Evolutionary conservation across 23 red algal species (phyloP), one percentile per base, ranked within the genome.

Genomic region (Gracilariopsis chorda): DNA sequence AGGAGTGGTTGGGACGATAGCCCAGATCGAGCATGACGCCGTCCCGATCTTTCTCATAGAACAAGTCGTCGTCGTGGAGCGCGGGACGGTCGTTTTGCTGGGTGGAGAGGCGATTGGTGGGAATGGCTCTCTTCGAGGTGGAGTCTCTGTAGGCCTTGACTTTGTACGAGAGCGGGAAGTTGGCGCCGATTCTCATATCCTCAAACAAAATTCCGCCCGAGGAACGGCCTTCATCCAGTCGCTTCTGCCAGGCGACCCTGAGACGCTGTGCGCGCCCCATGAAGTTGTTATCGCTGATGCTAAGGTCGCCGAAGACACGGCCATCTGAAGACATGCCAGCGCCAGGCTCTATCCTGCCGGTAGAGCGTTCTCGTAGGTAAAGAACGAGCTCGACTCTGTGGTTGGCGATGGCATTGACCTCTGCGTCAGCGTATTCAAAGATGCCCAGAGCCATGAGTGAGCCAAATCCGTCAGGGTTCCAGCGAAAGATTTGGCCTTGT

Each of bases 281-380:
- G 36, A 85, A 94, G 51, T 94, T 94, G 37, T 65, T 79, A 58
- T 94, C 91, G 0, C 45, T 37, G 12, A 86, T 24, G 59, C 51
- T 79, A 4, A 94, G 32, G 27, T 86, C 80, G 11, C 91, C 91
- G 56, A 62, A 94, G 8, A 80, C 48, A 30, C 72, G 91, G n/a
- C 91, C 91, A 37, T 94, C 91, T 13, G 91, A 77, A 51, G 80
- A 63, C 58, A 94, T 94, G 12, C 91, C 91, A 13, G 82, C 67
- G 24, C 91, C 91, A 36, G 91, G 91, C 42, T 94, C 91, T 28
- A 94, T 51, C 33, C 53, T 51, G 24, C 81, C 76, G 45, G 36
- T 86, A 32, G 55, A 20, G 11, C 72, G 64, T 61, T 94, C 91
- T 21, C 69, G 52, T 12, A 94, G 51, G 37, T 79, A 62, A 7